Base-by-base conservation (phyloP, 495 filamentous ascomycete species). In the Alectoria sarmentosa region DNA sequence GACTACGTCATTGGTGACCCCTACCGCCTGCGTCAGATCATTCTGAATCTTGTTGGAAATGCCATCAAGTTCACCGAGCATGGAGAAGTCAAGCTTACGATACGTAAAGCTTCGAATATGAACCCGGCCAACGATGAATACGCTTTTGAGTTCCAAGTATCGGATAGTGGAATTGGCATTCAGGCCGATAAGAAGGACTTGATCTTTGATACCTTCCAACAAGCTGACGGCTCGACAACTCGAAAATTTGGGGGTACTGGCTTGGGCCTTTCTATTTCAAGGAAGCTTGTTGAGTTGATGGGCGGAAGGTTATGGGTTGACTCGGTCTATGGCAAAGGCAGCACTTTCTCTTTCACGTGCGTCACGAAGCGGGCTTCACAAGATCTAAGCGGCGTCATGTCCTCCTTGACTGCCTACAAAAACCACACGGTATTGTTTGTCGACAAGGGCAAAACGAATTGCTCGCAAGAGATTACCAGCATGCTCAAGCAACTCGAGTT, bases 131-230 rank as follows among this genome's bases (percentile, higher is more conserved):
- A 82, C 32, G 85, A 88, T 67, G 90, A 96, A 72, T 96, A 95
- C 71, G 90, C 91, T 19, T 94, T 97, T 72, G 90, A 98, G 74
- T 98, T 99, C 76, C 89, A 92, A 23, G 94, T 99, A 44, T 90
- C 91, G 4, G 94, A 99, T 72, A 99, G 95, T 32, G 94, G 94
- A 60, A 99, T 99, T 72, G 94, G 94, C 69, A 98, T 99, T 66
- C 90, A 93, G 72, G 82, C 87, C 58, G 94, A 98, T 73, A 99
- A 99, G 78, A 84, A 98, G 34, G 92, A 97, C 73, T 77, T 98
- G 64, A 99, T 99, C 74, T 99, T 99, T 73, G 94, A 98, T 75
- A 99, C 94, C 19, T 99, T 99, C 86, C 95, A 96, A 71, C 94
- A 99, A 78, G 94, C 94, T 14, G 94, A 99, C 77, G 94, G 94